Evolutionary conservation across 129 eudicot species (phyloP), one percentile per base, ranked within the genome.

Genomic region (Escallonia rubra): DNA sequence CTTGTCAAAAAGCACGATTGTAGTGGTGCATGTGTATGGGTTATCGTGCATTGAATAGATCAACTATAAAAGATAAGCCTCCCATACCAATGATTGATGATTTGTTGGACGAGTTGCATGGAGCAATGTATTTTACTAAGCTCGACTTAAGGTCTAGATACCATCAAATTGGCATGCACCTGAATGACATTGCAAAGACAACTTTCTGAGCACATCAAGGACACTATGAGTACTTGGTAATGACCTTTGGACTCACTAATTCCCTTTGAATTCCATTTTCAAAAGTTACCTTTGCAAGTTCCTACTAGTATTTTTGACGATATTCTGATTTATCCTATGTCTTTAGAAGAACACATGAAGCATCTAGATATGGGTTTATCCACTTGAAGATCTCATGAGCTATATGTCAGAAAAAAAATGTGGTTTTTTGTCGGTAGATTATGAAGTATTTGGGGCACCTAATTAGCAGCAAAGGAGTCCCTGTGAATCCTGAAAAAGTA

Each of bases 1-100:
- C 14, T 57, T 4, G 42, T 57, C 0, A 23, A 57, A 15, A 57
- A 57, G 16, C 14, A 14, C 10, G 61, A 57, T 23, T 2, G 0
- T 4, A 4, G 1, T 57, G 13, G 61, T 3, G 4, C 5, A 11
- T 57, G 14, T 57, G 11, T 16, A 34, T 62, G 10, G 62, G 62
- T 13, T 70, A 49, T 34, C 51, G 76, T 53, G 60, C 10, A 2
- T 38, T 71, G 3, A 71, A 71, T 43, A 38, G 7, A 1, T 4
- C 11, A 3, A 71, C 76, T 6, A 3, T 61, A 5, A 62, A 71
- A 40, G 53, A 71, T 42, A 62, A 71, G 15, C 41, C 62, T 41
- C 63, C 54, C 2, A 71, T 71, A 1, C 68, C 68, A 3, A 12
- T 49, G 8, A 10, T 71, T 11, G 62, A 61, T 2, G 75, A 61